Base-by-base conservation (phyloP, 2,329 filamentous ascomycete genomes). In the Cadophora sp. region DNA sequence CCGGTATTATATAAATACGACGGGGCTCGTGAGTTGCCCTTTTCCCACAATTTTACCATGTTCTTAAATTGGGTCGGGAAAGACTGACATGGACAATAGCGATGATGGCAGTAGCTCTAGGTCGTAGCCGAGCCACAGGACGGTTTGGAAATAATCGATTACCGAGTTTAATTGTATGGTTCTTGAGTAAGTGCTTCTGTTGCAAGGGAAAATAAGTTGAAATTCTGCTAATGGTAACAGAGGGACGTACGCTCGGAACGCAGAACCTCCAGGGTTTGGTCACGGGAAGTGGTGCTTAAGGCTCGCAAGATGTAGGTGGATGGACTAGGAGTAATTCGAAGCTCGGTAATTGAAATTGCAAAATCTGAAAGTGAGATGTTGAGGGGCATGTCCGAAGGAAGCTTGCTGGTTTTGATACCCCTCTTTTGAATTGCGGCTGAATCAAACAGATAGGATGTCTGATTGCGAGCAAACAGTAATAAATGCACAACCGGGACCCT, bases 131-230 rank as follows among this genome's bases (percentile, higher is more conserved):
- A 61, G 75, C 63, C 3, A 75, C 72, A 1, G 75, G 75, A 0
- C 58, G 71, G 5, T 65, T 69, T 40, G 74, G 73, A 9, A 72
- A 64, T 6, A 70, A 70, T 43, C 74, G 73, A 31, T 37, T 77
- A 14, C 75, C 75, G 4, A 71, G 72, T 65, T 22, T 76, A 9
- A 48, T 76, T 16, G 63, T 77, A 46, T 76, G 73, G 71, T 72
- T 64, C 19, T 46, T 69, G 22, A 75, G 72, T 71, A 70, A 59
- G 79, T 72, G 6, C 3, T 11, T n/a, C 24, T 16, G 3, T 6
- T 16, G 40, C 19, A 19, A 27, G 4, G 4, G 12, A 53, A 27
- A 27, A 29, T 19, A 1, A 19, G n/a, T 43, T 31, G 5, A n/a
- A 12, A 3, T 19, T 11, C n/a, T 50, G 40, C 59, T 62, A 48